Conservation (phyloP, 768 basidiomycete genomes). For the Tylopilus felleus region DNA sequence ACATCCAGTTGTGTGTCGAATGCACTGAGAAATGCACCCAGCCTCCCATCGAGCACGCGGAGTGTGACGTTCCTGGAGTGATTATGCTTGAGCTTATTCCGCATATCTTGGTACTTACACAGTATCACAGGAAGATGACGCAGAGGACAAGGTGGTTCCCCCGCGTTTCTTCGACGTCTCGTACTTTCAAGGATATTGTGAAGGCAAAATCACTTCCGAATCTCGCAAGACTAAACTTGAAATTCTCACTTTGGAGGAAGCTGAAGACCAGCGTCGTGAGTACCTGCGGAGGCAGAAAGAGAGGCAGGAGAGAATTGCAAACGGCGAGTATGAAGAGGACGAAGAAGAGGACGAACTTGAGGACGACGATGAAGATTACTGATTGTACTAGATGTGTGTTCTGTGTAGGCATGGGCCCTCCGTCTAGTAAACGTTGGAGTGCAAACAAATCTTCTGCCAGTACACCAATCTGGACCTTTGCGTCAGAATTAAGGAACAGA, state of each 20-base stretch:
- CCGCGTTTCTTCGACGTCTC: conserved; percentile 18
- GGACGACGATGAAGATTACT: too few relatives aligned
- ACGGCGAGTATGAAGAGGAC: conserved; percentile 8
- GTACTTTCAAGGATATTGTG: conserved; percentile 25
- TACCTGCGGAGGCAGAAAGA: conserved; percentile 7
- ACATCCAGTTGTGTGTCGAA: neutral
- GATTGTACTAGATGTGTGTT: too few relatives aligned
- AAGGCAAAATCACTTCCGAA: conserved; percentile 22
- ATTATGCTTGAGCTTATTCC: neutral
- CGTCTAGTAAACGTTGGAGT: too few relatives aligned
- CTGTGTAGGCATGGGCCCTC: too few relatives aligned
- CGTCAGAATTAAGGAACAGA: too few relatives aligned
- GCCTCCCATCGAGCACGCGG: conserved; percentile 24
- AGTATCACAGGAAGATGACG: conserved; percentile 17
- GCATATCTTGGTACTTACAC: neutral
- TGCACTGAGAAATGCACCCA: neutral
- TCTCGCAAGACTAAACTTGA: conserved; percentile 20
- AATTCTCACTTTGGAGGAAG: conserved; percentile 22
- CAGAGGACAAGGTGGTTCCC: conserved; percentile 22
- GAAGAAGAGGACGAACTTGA: conserved; percentile 11
- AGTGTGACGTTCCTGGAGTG: neutral
- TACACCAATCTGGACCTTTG: too few relatives aligned
- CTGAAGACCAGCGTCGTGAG: conserved; percentile 1
- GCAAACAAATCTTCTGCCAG: too few relatives aligned
- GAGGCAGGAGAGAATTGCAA: conserved; percentile 8